Evolutionary conservation across 768 basidiomycete genomes (phyloP).

Genomic region (Suillus brevipes): DNA sequence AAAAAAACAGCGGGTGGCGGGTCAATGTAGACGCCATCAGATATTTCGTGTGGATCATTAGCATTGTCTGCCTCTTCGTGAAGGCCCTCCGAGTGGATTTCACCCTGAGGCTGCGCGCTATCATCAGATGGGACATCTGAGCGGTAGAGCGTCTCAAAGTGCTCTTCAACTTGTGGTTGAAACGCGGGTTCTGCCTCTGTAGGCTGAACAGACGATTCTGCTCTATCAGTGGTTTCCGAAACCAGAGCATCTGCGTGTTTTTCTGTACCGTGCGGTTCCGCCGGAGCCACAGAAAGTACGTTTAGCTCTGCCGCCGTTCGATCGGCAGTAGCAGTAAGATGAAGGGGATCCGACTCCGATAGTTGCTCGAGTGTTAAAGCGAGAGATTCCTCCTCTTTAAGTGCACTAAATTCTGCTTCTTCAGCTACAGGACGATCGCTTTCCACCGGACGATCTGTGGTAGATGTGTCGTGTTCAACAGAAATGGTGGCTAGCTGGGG

Average conservation of each 20-base stretch:
- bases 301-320: too few relatives aligned
- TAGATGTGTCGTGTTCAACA: neutral
- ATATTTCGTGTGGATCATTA: conserved; percentile 56
- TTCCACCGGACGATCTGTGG: neutral
- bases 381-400: neutral
- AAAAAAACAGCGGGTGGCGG: conserved; percentile 71
- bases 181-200: neutral
- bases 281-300: neutral
- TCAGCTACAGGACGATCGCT: neutral
- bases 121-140: conserved; percentile 12
- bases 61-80: neutral
- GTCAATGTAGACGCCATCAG: conserved; percentile 71
- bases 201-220: neutral
- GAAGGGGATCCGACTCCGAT: neutral
- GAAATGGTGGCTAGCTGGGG: neutral
- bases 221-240: neutral
- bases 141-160: neutral
- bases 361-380: neutral
- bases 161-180: conserved; percentile 2
- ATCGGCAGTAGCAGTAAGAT: neutral
- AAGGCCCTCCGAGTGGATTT: conserved; percentile 15
- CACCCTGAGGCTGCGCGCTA: conserved; percentile 15
- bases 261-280: neutral
- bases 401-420: neutral
- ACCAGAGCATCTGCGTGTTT: neutral